Base-by-base conservation (phyloP, 2,329 filamentous ascomycete species). In the Cordyceps tenuipes region DNA sequence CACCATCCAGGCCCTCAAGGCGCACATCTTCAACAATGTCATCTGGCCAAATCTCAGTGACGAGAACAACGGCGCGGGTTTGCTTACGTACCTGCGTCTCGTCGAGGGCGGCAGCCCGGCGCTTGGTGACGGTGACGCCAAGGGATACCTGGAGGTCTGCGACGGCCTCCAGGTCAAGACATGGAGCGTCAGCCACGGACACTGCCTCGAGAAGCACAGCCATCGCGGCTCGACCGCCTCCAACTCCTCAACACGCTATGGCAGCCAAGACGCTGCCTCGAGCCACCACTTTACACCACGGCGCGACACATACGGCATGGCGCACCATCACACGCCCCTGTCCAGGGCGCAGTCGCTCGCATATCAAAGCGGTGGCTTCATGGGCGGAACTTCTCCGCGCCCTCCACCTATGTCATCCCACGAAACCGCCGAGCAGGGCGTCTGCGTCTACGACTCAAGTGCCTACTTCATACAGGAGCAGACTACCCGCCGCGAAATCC, bases 31-130 rank as follows among this genome's bases (percentile, higher is more conserved):
- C 78, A 99, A 99, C 74, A 95, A 97, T 68, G 78, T 96, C 61
- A 96, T 97, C 58, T 99, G 94, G 94, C 94, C 94, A 0, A 99
- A 99, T 66, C 76, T 99, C 44, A 95, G 91, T 0, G 93, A 99
- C 68, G 94, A 99, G 74, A 94, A 96, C 71, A 91, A 92, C 39
- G 94, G 94, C 26, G 92, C 92, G 4, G 94, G 94, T 0, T 81
- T 99, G 31, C 85, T 99, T 39, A 96, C 91, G 0, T 97, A 96
- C 67, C 87, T 91, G 71, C 84, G 94, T 17, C 79, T 99, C 10
- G 87, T 90, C 5, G 92, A 97, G 70, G 93, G 92, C 12, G 93
- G 93, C 3, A 94, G 93, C 62, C 86, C 89, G 2, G 87, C 90
- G 29, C 78, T 96, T 7, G 92, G 91, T 2, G 87, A 90, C 63